Evolutionary conservation across 345 rosid species (phyloP), one percentile per base, ranked within the genome.

Genomic region (Dipteronia sinensis): DNA sequence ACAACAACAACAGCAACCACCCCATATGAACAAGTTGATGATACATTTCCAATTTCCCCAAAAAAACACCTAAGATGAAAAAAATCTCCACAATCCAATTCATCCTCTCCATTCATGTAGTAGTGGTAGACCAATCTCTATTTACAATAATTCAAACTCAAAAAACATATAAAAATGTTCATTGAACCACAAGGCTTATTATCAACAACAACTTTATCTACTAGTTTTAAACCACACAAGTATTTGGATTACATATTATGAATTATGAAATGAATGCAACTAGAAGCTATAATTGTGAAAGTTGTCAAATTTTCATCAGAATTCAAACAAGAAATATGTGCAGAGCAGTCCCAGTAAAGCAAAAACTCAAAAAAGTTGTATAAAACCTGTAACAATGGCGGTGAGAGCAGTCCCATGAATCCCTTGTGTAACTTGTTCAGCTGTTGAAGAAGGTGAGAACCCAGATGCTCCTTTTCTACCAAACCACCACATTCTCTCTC

Each of bases 351-450:
- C 20, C 20, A n/a, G 63, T 58, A 8, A 58, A n/a, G 20, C 9
- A 58, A 17, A 7, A 20, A n/a, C 63, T 58, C 20, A 49, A 12
- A 15, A 13, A 11, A 13, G 16, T 47, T 49, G 42, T 38, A 3
- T 38, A 38, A 20, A 46, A 92, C 94, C 93, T 82, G 94, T 90
- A 72, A 90, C 91, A 66, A 90, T 87, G 72, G 97, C 97, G 65
- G 93, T 92, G 82, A 92, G 94, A 46, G 85, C 90, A 66, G 92
- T 73, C 3, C 90, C 97, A 58, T 92, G 92, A 64, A 89, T 77
- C 67, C 93, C 97, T 19, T 81, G 79, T 1, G 94, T 90, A 7
- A 90, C 90, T 83, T 92, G 82, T 69, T 90, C 94, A 0, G 92
- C 97, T 0, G 97, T 90, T 16, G 94, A 90, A 72, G 88, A 81